These are phyloP conservation scores for Saposhnikovia divaricata DNA, from an alignment of 129 eudicot species.

Conservation along the genomic window DNA sequence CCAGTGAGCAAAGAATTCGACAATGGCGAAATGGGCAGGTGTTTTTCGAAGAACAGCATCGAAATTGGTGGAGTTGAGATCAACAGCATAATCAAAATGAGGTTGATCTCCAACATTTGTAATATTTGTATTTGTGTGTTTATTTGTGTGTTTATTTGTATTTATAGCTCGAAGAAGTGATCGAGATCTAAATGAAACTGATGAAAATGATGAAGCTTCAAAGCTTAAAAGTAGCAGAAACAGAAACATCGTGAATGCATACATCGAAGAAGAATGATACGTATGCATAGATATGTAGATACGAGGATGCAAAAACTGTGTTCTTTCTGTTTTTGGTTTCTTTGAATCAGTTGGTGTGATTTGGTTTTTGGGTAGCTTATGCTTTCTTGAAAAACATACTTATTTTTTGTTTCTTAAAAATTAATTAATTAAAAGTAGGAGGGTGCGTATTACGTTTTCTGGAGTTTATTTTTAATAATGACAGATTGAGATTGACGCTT, in stretches of 20 bases:
- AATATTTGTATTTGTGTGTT: neutral
- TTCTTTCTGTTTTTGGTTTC: neutral
- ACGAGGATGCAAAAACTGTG: neutral
- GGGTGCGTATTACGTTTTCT: neutral
- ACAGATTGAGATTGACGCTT: neutral
- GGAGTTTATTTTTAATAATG: no score
- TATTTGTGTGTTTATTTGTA: neutral
- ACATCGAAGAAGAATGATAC: constrained; percentile 21
- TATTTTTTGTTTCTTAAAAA: neutral
- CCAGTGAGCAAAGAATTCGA: constrained; percentile 97
- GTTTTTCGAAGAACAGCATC: constrained; percentile 59
- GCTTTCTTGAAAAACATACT: no score
- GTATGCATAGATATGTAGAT: no score
- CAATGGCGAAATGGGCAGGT: constrained; percentile 65
- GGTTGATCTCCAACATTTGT: constrained; percentile 14
- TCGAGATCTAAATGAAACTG: constrained; percentile 51
- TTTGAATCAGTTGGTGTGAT: neutral
- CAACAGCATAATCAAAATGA: constrained; percentile 41
- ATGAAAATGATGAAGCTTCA: constrained; percentile 16
- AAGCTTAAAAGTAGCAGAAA: constrained; percentile 24
- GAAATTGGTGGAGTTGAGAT: constrained; percentile 72
- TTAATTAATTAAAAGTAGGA: neutral
- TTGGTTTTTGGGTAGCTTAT: neutral
- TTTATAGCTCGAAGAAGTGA: constrained; percentile 53
- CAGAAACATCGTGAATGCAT: constrained; percentile 17